These are phyloP conservation scores for Corylus avellana DNA, from an alignment of 306 rosid genomes.

Conservation along the genomic window DNA sequence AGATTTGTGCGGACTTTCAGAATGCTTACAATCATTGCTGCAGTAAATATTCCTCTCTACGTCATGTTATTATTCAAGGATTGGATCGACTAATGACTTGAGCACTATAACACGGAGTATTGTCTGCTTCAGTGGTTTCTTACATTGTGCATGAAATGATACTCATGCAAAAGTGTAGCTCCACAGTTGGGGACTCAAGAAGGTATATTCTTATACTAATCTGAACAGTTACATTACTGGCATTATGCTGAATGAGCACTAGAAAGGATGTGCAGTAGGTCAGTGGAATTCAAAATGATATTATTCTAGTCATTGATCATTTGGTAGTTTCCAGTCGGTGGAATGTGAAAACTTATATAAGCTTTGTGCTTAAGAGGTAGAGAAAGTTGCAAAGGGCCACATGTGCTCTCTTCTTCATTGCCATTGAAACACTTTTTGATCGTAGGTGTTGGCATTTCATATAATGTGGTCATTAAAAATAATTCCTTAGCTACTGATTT, in stretches of 20 bases:
- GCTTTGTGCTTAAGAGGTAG: background rate
- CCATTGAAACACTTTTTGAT: background rate
- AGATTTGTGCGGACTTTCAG: constrained; percentile 59
- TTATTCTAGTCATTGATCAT: background rate
- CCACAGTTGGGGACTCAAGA: background rate
- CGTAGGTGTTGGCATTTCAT: background rate
- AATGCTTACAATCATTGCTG: constrained; percentile 61
- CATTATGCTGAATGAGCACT: background rate
- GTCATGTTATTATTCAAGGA: constrained; percentile 82
- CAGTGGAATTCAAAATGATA: background rate
- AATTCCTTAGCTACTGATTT: background rate
- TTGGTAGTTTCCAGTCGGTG: background rate
- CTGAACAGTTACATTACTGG: background rate
- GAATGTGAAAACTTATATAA: background rate
- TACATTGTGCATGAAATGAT: background rate
- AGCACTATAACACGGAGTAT: background rate
- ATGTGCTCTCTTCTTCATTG: background rate
- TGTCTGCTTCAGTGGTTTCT: constrained; percentile 17
- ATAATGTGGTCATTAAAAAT: background rate
- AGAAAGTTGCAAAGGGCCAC: background rate
- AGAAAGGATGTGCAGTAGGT: background rate
- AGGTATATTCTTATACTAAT: no score
- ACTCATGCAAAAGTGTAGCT: background rate
- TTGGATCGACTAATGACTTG: constrained; percentile 65
- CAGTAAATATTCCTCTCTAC: constrained; percentile 76